Evolutionary conservation across 768 basidiomycete genomes (phyloP), one percentile per base, ranked within the genome.

Genomic region (Dictyophora rubrovolvata): DNA sequence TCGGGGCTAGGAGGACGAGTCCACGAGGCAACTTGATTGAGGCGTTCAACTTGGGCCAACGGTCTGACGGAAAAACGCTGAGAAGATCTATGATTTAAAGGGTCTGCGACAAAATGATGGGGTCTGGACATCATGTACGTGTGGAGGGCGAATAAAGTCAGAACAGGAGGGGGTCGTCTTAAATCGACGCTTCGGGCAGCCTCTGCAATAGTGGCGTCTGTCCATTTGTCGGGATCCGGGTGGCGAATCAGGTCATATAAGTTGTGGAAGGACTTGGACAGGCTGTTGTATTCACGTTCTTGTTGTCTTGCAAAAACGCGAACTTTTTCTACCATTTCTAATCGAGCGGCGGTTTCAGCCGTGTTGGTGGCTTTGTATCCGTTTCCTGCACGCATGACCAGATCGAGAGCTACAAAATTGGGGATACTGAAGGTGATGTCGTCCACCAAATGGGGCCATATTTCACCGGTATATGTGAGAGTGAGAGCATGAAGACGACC

Each of bases 31-130:
- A 90, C 79, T 4, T 61, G 63, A 36, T 75, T 58, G 42, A 90
- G 69, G 55, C 76, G 77, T 22, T 78, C 65, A 1, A 87, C 72
- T 36, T 89, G 79, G 3, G 73, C 69, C 51, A 70, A 68, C 0
- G 90, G 87, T 1, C 90, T 83, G 33, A 93, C 79, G 48, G 74
- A 64, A 70, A 91, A 87, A 0, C 63, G 70, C 59, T 83, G 81
- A 3, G 71, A 70, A 20, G 69, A 62, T 22, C 78, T 69, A 66
- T 85, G 85, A 22, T 69, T 65, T 48, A 70, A 63, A 11, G 70
- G 65, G 20, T 78, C 70, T 3, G 83, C 78, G 17, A 83, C 67
- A 63, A 84, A 94, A 36, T 79, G 71, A 9, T 73, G 49, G 1
- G 79, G 65, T 18, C 77, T 66, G 7, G 72, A 68, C 78, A 90